These are phyloP conservation scores for Spiraea crenata DNA, from an alignment of 331 rosid species.

Conservation along the genomic window DNA sequence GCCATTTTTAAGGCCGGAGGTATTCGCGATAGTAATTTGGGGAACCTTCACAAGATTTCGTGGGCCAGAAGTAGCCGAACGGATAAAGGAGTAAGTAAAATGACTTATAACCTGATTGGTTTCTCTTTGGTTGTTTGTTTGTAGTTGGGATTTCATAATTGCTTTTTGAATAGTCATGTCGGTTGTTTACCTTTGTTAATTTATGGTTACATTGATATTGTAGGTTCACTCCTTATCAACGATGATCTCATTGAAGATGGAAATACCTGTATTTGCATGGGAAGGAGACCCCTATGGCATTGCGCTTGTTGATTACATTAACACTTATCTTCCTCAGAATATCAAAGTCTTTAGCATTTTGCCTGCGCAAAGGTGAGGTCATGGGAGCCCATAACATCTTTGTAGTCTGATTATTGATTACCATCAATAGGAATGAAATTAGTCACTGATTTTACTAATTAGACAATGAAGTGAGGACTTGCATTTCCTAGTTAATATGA, in stretches of 20 bases:
- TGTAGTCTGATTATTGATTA: not conserved
- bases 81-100: constrained; percentile 85
- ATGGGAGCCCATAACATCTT: not conserved
- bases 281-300: constrained; percentile 65
- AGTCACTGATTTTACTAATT: not conserved
- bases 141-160: not conserved
- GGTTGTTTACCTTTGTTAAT: not conserved
- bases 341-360: constrained; percentile 69
- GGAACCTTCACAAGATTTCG: constrained; percentile 72
- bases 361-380: constrained; percentile 75
- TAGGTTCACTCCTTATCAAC: constrained; percentile 96
- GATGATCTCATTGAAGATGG: constrained; percentile 83
- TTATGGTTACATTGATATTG: constrained; percentile 9
- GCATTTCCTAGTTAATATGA: not conserved
- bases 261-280: constrained; percentile 74
- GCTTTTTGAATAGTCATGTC: not conserved
- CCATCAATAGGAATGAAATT: not conserved
- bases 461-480: not conserved
- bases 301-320: constrained; percentile 59
- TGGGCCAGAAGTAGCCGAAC: constrained; percentile 97
- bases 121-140: constrained; percentile 5
- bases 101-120: constrained; percentile 8
- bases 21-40: constrained; percentile 67
- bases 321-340: constrained; percentile 66
- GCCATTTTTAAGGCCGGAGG: constrained; percentile 91